Percentiles rank a stretch among this genome's conserved stretches.
Evolutionary conservation across 139 green algal genomes (phyloP).

Genomic region (Volvox africanus): DNA sequence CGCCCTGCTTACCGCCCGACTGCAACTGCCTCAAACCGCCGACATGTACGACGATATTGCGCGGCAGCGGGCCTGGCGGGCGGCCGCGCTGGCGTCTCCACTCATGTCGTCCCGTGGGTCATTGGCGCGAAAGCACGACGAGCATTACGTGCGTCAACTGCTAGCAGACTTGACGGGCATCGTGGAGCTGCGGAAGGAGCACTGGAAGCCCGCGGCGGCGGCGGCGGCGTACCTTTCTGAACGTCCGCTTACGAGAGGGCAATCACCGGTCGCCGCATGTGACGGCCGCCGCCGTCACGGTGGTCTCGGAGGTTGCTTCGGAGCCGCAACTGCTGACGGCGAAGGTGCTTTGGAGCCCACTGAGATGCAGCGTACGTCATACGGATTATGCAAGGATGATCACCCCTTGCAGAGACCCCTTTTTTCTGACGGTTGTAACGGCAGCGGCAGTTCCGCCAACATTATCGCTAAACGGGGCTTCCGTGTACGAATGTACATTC

Average conservation of each 20-base stretch:
- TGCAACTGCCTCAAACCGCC: neutral
- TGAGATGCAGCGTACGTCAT: neutral
- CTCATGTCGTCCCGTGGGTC: constrained; percentile 12
- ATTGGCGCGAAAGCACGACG: neutral
- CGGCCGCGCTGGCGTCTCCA: neutral
- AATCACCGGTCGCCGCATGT: no score
- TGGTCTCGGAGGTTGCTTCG: neutral
- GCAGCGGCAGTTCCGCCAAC: neutral
- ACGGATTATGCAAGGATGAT: neutral
- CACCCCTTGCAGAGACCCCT: neutral
- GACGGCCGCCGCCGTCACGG: neutral
- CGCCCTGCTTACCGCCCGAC: neutral
- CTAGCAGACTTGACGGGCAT: neutral
- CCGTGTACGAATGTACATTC: neutral
- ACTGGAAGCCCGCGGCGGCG: neutral
- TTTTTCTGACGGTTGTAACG: neutral
- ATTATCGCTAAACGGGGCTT: neutral
- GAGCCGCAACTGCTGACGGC: neutral
- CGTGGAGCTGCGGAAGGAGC: neutral
- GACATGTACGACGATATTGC: neutral
- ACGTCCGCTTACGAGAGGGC: neutral
- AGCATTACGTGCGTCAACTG: constrained; percentile 8
- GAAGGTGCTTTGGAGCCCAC: neutral
- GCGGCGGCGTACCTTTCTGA: neutral
- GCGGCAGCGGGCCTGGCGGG: constrained; percentile 7